Evolutionary conservation across 169 alveolate genomes (phyloP).

Genomic region (Cryptosporidium sp.): DNA sequence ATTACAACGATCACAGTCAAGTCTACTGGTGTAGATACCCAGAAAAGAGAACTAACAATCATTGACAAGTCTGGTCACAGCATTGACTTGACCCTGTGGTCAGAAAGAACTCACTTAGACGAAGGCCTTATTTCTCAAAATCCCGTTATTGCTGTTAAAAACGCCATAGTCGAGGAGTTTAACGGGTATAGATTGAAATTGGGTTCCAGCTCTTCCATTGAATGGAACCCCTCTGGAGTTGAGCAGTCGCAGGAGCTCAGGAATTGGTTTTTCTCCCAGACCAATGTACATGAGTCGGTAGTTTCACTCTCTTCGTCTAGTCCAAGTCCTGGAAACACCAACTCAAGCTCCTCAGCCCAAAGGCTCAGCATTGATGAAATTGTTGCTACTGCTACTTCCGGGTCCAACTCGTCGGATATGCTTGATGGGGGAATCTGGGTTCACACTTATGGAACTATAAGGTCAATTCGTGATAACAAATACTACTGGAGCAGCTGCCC

Average conservation of each 20-base stretch:
- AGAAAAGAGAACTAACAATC: conserved; percentile 66
- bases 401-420: conserved; percentile 47
- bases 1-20: conserved; percentile 58
- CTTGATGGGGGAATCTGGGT: conserved; percentile 70
- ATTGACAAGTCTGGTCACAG: conserved; percentile 66
- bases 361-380: conserved; percentile 60
- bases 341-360: conserved; percentile 4
- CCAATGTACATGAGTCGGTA: conserved; percentile 7
- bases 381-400: conserved; percentile 54
- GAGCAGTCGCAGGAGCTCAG: conserved; percentile 28
- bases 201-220: conserved; percentile 56
- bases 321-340: conserved; percentile 39
- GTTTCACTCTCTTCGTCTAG: conserved; percentile 60
- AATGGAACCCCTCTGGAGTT: conserved; percentile 59
- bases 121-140: conserved; percentile 33
- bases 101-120: conserved; percentile 69
- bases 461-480: conserved; percentile 63
- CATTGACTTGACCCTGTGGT: conserved; percentile 71
- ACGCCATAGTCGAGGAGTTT: conserved; percentile 64
- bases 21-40: conserved; percentile 71
- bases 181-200: conserved; percentile 54
- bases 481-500: conserved; percentile 72
- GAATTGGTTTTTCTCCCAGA: conserved; percentile 47
- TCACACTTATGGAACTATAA: conserved; percentile 48
- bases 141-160: conserved; percentile 63